A percentile compares a stretch with the other conserved stretches of the same genome.
phyloP scores from a whole-genome alignment of 768 basidiomycete species.

The Naematelia encephala region DNA sequence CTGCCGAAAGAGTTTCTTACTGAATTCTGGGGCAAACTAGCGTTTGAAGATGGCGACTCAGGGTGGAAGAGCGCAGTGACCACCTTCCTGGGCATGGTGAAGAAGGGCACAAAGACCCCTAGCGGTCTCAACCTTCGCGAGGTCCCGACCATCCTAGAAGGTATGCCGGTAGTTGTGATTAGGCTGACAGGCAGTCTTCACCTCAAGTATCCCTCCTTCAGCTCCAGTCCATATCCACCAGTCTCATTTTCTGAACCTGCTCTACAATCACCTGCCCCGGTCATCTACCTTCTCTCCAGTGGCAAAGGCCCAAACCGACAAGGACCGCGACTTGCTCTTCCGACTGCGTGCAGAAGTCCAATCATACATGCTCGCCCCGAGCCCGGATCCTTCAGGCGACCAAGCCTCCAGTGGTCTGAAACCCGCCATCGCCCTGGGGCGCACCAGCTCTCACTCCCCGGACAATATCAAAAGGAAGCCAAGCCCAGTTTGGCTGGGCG shows the following conservation, averaged over 20 bases:
- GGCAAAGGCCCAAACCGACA: conserved; percentile 29
- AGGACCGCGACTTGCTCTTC: conserved; percentile 39
- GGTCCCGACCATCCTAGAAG: conserved; percentile 41
- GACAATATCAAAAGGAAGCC: conserved; percentile 30
- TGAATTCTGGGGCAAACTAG: conserved; percentile 45
- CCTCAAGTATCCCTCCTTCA: conserved; percentile 19
- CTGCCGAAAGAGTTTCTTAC: conserved; percentile 47
- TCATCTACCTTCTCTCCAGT: conserved; percentile 32
- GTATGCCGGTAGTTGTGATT: conserved; percentile 11
- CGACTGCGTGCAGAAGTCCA: conserved; percentile 39
- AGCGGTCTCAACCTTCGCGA: conserved; percentile 45
- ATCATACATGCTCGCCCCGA: conserved; percentile 29
- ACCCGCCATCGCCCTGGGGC: background rate
- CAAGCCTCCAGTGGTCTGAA: conserved; percentile 2
- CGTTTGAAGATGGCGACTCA: conserved; percentile 40
- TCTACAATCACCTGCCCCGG: conserved; percentile 31
- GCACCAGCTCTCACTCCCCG: conserved; percentile 4
- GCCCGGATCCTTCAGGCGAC: conserved; percentile 20
- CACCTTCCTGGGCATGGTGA: conserved; percentile 29
- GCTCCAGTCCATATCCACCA: conserved; percentile 29
- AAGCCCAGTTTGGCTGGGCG: conserved; percentile 24
- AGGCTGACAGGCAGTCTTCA: conserved; percentile 21
- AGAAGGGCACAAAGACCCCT: conserved; percentile 47
- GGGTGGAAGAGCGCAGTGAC: conserved; percentile 28
- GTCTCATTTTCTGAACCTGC: conserved; percentile 35